Evolutionary conservation across 148 eudicot genomes (phyloP), one percentile per base, ranked within the genome.

Genomic region (Tetragonia tetragonoides): DNA sequence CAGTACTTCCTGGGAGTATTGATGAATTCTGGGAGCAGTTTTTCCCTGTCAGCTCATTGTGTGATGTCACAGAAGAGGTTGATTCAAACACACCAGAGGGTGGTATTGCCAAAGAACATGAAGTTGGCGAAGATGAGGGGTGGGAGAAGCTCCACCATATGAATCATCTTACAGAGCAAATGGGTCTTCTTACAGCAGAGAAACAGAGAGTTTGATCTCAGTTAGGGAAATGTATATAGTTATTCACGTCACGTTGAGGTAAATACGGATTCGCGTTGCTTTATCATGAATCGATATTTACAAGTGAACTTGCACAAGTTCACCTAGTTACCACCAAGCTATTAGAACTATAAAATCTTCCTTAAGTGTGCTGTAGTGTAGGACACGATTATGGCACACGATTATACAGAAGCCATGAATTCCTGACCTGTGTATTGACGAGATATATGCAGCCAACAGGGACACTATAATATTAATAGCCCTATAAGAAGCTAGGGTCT

Each of bases 21-120:
- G 97, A 93, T 77, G 79, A 56, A 28, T 93, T 93, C 81, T 93
- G 97, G 97, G 97, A 93, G 79, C 97, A 93, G 77, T 89, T 93
- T 86, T 90, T 93, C 67, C 81, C 97, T 21, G 63, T 77, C 21
- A 84, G 85, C 73, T 81, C 91, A 17, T 76, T 83, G 39, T 40
- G 70, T n/a, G 92, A 85, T 63, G 85, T 74, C 41, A 57, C 80
- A 14, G 91, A 89, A 57, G 91, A 89, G 83, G 82, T 80, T 38
- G 81, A 75, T 81, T 72, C 88, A 57, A 77, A 76, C 77, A 67
- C 77, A 49, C 64, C 79, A 53, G 89, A 82, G 63, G 69, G 69
- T 71, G 47, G 65, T 74, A 60, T 59, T 80, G 78, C 80, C 41
- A 84, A 79, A 77, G 92, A 81, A 66, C 70, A 79, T 69, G 88